Evolutionary conservation across 2,329 filamentous ascomycete genomes (phyloP).

Genomic region (Fusarium setosum): DNA sequence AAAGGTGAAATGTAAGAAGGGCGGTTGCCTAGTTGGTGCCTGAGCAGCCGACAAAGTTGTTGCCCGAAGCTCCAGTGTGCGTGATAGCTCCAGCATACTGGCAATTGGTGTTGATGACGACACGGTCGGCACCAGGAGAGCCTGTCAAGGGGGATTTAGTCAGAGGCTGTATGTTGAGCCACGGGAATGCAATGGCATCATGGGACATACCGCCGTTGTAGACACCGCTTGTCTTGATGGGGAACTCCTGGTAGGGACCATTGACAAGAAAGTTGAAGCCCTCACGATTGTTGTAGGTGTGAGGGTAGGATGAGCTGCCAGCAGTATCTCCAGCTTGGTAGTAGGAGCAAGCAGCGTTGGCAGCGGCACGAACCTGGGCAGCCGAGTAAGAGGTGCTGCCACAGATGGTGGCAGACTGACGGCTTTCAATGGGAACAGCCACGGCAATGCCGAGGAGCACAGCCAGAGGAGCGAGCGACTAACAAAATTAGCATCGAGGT

Average conservation of each 20-base stretch:
- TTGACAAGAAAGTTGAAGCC: slow-evolving; percentile 48
- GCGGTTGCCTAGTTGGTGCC: slow-evolving; percentile 48
- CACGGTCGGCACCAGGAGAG: slow-evolving; percentile 72
- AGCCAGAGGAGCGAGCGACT: slow-evolving; percentile 42
- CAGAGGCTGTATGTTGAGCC: accelerated
- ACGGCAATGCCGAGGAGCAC: slow-evolving; percentile 43
- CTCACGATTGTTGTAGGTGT: slow-evolving; percentile 53
- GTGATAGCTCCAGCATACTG: slow-evolving; percentile 73
- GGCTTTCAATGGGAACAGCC: slow-evolving; percentile 41
- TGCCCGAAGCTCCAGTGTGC: slow-evolving; percentile 75
- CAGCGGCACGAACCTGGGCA: slow-evolving; percentile 43
- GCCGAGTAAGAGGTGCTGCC: slow-evolving; percentile 46
- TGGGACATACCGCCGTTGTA: slow-evolving; percentile 49
- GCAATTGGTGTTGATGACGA: slow-evolving; percentile 70
- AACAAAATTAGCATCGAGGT: background rate
- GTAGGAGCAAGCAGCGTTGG: slow-evolving; percentile 41
- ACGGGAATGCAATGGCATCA: accelerated
- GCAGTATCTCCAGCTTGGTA: slow-evolving; percentile 36
- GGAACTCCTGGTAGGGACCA: slow-evolving; percentile 54
- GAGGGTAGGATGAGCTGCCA: slow-evolving; percentile 50
- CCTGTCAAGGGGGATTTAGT: slow-evolving; percentile 32
- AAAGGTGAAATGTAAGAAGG: background rate
- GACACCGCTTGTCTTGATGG: slow-evolving; percentile 47
- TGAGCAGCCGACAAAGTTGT: slow-evolving; percentile 74
- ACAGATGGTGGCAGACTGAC: slow-evolving; percentile 44